phyloP scores from a whole-genome alignment of 441 rosid species.

The Theobroma grandiflorum region DNA sequence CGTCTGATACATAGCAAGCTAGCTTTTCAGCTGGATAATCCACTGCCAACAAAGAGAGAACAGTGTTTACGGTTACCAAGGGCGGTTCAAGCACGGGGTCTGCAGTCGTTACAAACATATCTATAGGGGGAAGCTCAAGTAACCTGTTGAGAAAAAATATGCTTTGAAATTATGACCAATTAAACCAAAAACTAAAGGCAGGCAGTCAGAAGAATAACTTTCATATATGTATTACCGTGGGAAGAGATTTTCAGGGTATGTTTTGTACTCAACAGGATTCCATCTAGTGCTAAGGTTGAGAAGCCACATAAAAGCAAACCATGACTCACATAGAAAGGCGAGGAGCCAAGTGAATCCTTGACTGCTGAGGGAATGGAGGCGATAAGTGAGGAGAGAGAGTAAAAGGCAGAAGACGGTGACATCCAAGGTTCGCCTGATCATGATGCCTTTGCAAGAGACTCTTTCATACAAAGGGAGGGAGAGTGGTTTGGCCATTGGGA shows the following conservation, averaged over 20 bases:
- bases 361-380: constrained; percentile 42
- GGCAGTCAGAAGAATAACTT: no score
- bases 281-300: constrained; percentile 52
- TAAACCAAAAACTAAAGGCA: no score
- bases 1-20: constrained; percentile 82
- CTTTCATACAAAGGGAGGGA: constrained; percentile 44
- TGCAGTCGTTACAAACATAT: constrained; percentile 63
- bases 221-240: constrained; percentile 34
- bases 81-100: constrained; percentile 60
- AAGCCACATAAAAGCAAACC: constrained; percentile 59
- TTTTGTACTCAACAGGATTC: constrained; percentile 53
- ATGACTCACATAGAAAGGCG: constrained; percentile 65
- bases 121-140: constrained; percentile 50
- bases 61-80: constrained; percentile 62
- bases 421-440: constrained; percentile 44
- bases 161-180: not conserved
- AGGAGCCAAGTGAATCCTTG: constrained; percentile 60
- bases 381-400: constrained; percentile 51
- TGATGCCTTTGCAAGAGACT: constrained; percentile 32
- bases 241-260: constrained; percentile 56
- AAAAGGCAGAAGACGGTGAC: constrained; percentile 49
- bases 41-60: constrained; percentile 72
- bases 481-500: not conserved
- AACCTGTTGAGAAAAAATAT: constrained; percentile 25
- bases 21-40: constrained; percentile 75